Base-by-base conservation (phyloP, 2,329 filamentous ascomycete species). In the Fonsecaea nubica region DNA sequence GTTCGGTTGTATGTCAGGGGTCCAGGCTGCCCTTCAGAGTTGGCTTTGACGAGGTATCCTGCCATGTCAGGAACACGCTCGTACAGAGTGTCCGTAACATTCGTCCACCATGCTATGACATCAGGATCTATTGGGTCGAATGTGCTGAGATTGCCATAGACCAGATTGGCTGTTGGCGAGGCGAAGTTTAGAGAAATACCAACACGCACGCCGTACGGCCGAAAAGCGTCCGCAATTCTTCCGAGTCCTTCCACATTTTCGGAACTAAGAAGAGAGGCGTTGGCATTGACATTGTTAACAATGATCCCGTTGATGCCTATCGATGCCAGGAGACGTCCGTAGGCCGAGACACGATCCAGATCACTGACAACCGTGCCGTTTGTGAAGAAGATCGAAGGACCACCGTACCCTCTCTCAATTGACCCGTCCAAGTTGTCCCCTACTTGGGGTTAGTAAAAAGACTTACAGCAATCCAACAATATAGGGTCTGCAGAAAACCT, bases 271-370 rank as follows among this genome's bases (percentile, higher is more conserved):
- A 89, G 78, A 0, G 80, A 81, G 1, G 84, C 80, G 71, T 91
- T 87, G 4, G 89, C 88, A 71, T 92, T 92, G 73, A 91, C 89
- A 65, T 92, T 92, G 78, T 91, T 92, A 72, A 90, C 81, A 2
- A 91, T 78, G 9, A 90, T 81, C 0, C 82, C 89, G 69, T 92
- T 92, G 70, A 92, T 77, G 13, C 87, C 80, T 36, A 91, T 83
- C 0, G 89, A 91, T 2, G 89, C 85, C 13, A 91, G 78, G 2
- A 92, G 80, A 1, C 89, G 87, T 1, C 86, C 89, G 69, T 90
- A 91, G 69, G 89, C 80, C 4, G 81, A 77, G 0, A 84, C 86
- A 0, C 89, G 85, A 1, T 84, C 86, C 18, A 89, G 79, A 67
- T 91, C 84, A 3, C 85, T 78, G 45, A 54, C 48, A 6, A 89